Evolutionary conservation across 441 rosid species (phyloP), one percentile per base, ranked within the genome.

Genomic region (Gossypium davidsonii): DNA sequence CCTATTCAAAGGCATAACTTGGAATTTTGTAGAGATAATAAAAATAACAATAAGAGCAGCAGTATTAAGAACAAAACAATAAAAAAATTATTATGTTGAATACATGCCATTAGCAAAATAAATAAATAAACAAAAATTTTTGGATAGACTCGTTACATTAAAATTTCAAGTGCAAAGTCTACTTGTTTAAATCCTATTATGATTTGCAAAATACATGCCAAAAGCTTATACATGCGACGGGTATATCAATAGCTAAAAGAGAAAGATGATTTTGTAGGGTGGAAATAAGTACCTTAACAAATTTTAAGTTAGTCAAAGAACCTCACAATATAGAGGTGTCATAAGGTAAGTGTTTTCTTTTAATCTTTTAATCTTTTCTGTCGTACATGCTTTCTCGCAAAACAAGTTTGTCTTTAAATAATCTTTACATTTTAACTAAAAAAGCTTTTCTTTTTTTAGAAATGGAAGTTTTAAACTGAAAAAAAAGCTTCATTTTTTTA

Each of bases 251-350:
- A 67, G 6, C 18, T 52, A 46, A 69, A 52, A 51, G 20, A 25
- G 71, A 14, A 46, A 26, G 23, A 28, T 53, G 49, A 31, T 17
- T 52, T 28, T 10, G 11, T 37, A 26, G 39, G 56, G 26, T 60
- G 17, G 49, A 23, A 53, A 17, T n/a, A 31, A 52, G 31, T 10
- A 11, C 1, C 15, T 11, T 15, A 53, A 53, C n/a, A 67, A 67
- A 8, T 15, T 31, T 67, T 49, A 12, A 57, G 62, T 93, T 78
- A 98, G 99, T 21, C 97, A 93, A 82, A 85, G 98, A 85, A 91
- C 99, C 73, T 95, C 97, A 25, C 99, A 95, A 79, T 95, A 90
- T 73, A 88, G 98, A 82, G 98, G 99, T 17, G 99, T 95, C 78
- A 93, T 97, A 57, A 91, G 99, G 99, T 88, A 56, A 37, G 58